Evolutionary conservation across 1,284 basidiomycete genomes (phyloP).

Genomic region (Schizophyllum commune): DNA sequence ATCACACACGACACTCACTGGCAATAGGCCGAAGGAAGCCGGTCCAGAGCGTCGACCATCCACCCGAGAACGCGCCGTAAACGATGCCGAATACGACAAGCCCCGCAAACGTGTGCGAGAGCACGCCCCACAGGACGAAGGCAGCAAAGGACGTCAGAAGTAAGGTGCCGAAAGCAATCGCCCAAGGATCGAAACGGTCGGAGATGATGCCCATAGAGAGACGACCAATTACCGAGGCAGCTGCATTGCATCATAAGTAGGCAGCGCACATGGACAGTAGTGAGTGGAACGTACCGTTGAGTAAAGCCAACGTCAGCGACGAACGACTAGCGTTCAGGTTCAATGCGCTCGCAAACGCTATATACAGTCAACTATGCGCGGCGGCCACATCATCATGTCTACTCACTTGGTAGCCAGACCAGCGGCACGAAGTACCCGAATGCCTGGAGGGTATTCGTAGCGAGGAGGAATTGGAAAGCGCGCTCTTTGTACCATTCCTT

Average conservation of each 20-base stretch:
- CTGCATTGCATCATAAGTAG: conserved; percentile 1
- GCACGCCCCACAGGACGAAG: conserved; percentile 32
- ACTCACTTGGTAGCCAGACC: conserved; percentile 28
- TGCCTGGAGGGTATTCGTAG: conserved; percentile 26
- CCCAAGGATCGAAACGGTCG: conserved; percentile 28
- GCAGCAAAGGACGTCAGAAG: conserved; percentile 22
- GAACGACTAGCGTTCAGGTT: conserved; percentile 18
- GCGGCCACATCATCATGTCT: too few species aligned
- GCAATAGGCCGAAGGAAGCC: conserved; percentile 24
- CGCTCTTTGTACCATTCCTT: conserved; percentile 18
- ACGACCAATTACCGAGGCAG: conserved; percentile 23
- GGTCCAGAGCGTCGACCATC: conserved; percentile 29
- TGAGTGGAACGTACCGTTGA: conserved; percentile 14
- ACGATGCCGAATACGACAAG: conserved; percentile 25
- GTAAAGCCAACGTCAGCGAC: conserved; percentile 20
- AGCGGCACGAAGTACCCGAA: conserved; percentile 28
- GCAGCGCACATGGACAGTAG: too few species aligned
- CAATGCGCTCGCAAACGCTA: conserved; percentile 24
- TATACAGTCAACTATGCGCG: too few species aligned
- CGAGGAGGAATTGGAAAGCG: conserved; percentile 23
- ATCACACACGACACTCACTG: conserved; percentile 12
- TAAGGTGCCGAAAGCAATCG: conserved; percentile 23
- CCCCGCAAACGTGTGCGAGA: conserved; percentile 25
- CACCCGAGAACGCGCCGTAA: conserved; percentile 28
- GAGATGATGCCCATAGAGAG: conserved; percentile 26